These are phyloP conservation scores for Rhodotorula sp. DNA, from an alignment of 1,284 basidiomycete species.

Conservation along the genomic window DNA sequence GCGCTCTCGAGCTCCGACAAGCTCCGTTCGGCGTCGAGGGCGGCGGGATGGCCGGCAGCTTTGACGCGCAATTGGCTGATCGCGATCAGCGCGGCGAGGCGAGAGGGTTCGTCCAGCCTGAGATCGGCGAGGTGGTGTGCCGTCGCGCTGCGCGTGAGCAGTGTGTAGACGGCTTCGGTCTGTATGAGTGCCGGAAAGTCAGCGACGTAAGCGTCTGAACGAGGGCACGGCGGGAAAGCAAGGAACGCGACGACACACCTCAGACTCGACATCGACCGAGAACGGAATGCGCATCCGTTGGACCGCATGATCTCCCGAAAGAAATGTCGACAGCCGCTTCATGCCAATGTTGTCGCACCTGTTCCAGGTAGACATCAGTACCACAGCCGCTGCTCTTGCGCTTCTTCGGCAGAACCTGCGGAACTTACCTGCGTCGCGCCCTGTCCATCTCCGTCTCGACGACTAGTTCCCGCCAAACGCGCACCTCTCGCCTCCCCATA, in stretches of 20 bases:
- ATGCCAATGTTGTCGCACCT: background rate
- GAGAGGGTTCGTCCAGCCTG: background rate
- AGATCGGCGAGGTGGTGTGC: background rate
- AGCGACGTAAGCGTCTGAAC: no score
- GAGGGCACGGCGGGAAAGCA: background rate
- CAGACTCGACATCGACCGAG: background rate
- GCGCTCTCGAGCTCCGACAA: conserved; percentile 21
- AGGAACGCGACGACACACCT: background rate
- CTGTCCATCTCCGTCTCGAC: background rate
- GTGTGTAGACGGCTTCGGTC: background rate
- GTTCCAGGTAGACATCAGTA: no score
- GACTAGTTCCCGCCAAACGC: conserved; percentile 3
- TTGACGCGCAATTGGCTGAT: conserved; percentile 2
- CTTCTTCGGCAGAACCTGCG: no score
- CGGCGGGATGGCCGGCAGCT: background rate
- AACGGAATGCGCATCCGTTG: background rate
- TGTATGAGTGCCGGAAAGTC: background rate
- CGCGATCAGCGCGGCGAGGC: conserved; percentile 4
- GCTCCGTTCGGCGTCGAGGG: conserved; percentile 14
- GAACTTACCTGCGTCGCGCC: background rate
- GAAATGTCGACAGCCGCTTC: background rate
- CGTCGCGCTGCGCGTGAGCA: background rate
- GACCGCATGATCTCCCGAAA: background rate
- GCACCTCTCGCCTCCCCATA: conserved; percentile 8
- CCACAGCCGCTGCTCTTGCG: no score